Percentiles rank a stretch among this genome's conserved stretches.
Evolutionary conservation across 2,329 filamentous ascomycete species (phyloP).

Genomic region (Ascochyta fabae): DNA sequence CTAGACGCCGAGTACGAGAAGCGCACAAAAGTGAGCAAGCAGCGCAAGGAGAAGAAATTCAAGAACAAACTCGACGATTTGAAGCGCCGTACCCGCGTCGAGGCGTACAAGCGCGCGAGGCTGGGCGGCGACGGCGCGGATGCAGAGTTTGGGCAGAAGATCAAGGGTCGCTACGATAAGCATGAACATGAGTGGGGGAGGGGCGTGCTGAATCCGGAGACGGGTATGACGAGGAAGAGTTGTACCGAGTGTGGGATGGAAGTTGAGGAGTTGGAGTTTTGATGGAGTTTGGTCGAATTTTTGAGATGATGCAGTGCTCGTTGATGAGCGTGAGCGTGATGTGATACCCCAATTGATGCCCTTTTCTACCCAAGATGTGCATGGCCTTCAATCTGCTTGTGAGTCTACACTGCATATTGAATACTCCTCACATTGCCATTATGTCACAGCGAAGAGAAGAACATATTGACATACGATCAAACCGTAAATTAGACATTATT

Average conservation of each 20-base stretch:
- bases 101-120: slow-evolving; percentile 74
- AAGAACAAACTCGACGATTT: slow-evolving; percentile 85
- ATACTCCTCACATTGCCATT: too few relatives aligned
- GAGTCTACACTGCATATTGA: background rate
- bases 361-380: background rate
- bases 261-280: slow-evolving; percentile 70
- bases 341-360: background rate
- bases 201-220: slow-evolving; percentile 63
- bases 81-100: slow-evolving; percentile 91
- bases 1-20: slow-evolving; percentile 88
- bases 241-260: slow-evolving; percentile 72
- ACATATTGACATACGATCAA: background rate
- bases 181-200: slow-evolving; percentile 90
- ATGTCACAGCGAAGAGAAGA: background rate
- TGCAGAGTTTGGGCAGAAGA: slow-evolving; percentile 74
- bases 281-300: background rate
- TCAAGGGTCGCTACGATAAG: slow-evolving; percentile 67
- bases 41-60: slow-evolving; percentile 88
- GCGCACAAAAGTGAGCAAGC: slow-evolving; percentile 79
- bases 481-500: background rate
- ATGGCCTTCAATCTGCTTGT: background rate
- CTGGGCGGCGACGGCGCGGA: slow-evolving; percentile 38
- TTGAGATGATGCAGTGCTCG: background rate
- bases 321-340: background rate
- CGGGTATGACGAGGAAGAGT: slow-evolving; percentile 79